A percentile compares a stretch with the other conserved stretches of the same genome.
Conservation (phyloP, 345 rosid genomes). For the Salix dunnii region DNA sequence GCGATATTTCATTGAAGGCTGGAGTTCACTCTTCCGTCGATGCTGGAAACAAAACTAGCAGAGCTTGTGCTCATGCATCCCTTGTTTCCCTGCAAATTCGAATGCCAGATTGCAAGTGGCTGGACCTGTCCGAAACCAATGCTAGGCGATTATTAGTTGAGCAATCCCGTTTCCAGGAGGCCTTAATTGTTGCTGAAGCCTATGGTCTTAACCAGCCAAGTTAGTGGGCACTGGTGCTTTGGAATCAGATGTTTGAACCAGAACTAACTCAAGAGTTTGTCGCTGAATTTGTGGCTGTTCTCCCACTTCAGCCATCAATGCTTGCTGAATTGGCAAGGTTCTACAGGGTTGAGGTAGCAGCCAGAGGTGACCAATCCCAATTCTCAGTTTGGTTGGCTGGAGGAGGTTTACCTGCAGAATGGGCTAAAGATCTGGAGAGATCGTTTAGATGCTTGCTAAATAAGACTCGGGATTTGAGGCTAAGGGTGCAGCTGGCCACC, state of each 20-base stretch:
- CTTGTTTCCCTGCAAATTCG: constrained; percentile 95
- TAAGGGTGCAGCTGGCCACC: constrained; percentile 73
- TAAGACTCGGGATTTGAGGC: constrained; percentile 74
- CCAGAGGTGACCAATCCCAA: constrained; percentile 92
- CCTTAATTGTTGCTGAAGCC: constrained; percentile 95
- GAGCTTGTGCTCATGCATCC: constrained; percentile 87
- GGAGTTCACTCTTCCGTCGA: constrained; percentile 89
- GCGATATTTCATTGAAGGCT: constrained; percentile 94
- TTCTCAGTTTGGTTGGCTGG: constrained; percentile 95
- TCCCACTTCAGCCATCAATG: constrained; percentile 88
- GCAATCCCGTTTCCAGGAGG: constrained; percentile 91
- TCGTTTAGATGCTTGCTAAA: constrained; percentile 86
- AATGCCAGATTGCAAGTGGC: constrained; percentile 94
- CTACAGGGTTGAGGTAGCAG: constrained; percentile 83
- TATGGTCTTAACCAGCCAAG: constrained; percentile 89
- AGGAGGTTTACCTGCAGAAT: constrained; percentile 87
- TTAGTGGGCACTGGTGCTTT: constrained; percentile 91
- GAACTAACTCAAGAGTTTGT: constrained; percentile 85
- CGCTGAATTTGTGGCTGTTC: constrained; percentile 90
- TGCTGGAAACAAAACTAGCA: constrained; percentile 87
- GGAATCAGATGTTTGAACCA: constrained; percentile 94
- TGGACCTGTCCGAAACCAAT: constrained; percentile 76
- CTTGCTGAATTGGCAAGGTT: constrained; percentile 78
- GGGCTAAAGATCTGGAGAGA: constrained; percentile 88
- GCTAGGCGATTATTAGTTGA: constrained; percentile 83